Base-by-base conservation (phyloP, 2,329 filamentous ascomycete genomes). In the Albophoma yamanashiensis region DNA sequence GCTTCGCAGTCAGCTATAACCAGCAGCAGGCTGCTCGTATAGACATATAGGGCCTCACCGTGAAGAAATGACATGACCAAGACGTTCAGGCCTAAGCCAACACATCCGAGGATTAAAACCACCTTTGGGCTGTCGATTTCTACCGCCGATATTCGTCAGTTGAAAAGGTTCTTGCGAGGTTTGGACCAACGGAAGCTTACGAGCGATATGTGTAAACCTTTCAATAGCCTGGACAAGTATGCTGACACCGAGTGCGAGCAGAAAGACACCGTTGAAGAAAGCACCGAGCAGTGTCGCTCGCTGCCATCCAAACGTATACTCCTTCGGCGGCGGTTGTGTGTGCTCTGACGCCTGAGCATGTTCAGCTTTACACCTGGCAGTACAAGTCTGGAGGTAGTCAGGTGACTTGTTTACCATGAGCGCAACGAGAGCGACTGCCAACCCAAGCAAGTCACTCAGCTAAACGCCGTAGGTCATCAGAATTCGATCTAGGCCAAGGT, bases 221-320 rank as follows among this genome's bases (percentile, higher is more conserved):
- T 92, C 87, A 57, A 92, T 79, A 0, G 88, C 86, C 68, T 92
- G 89, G 3, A 92, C 74, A 40, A 88, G 80, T 57, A 92, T 89
- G 70, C 87, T 90, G 42, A 91, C 72, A 1, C 87, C 87, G 2
- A 92, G 75, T 0, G 87, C 88, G 20, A 91, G 72, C 1, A 92
- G 78, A 61, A 92, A 89, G 1, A 87, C 85, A 17, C 89, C 89
- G 67, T 92, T 92, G 79, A 92, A 92, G 71, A 92, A 92, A 27
- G 88, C 87, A 6, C 89, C 89, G 0, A 92, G 76, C 1, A 91
- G 71, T n/a, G 83, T 82, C 20, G 88, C 87, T 39, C 89, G 81
- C 60, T 89, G 86, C 88, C 88, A 92, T n/a, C 89, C 89, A 65
- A 89, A 92, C 0, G 88, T 74, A 38, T 67, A 70, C 31, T 65